These are phyloP conservation scores for Phytophthora cryptogea DNA, from an alignment of 352 stramenopile genomes.

Conservation along the genomic window DNA sequence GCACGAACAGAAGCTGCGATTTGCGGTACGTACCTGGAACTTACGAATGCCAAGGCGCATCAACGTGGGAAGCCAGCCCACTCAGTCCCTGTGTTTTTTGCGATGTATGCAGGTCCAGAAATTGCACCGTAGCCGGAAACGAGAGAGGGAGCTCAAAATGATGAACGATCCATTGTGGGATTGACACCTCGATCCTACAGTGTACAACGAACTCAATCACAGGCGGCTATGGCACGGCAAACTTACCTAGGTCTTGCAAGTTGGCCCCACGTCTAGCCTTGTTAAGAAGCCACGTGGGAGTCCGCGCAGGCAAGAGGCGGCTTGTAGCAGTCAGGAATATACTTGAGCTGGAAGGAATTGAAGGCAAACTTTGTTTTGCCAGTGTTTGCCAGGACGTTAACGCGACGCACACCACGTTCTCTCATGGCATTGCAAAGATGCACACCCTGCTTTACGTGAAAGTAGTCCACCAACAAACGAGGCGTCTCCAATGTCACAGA, in stretches of 20 bases:
- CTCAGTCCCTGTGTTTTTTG: background rate
- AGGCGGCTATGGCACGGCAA: constrained; percentile 15
- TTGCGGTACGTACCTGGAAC: constrained; percentile 41
- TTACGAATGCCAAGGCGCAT: constrained; percentile 2
- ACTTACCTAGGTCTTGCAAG: constrained; percentile 20
- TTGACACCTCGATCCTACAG: constrained; percentile 32
- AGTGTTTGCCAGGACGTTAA: constrained; percentile 88
- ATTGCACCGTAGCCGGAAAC: constrained; percentile 68
- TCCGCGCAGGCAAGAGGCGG: constrained; percentile 85
- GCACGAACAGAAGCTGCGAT: constrained; percentile 67
- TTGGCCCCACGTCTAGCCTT: background rate
- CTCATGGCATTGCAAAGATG: constrained; percentile 88
- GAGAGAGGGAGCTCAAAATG: constrained; percentile 67
- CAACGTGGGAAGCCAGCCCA: background rate
- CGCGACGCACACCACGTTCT: constrained; percentile 78
- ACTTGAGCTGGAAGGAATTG: constrained; percentile 97
- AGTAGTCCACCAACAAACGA: constrained; percentile 89
- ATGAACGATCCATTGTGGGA: constrained; percentile 78
- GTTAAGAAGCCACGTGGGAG: constrained; percentile 75
- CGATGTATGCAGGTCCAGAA: constrained; percentile 56
- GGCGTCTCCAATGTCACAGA: constrained; percentile 96
- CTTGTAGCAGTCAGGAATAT: constrained; percentile 94
- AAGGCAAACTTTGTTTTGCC: constrained; percentile 96
- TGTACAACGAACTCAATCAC: constrained; percentile 24
- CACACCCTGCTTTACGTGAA: constrained; percentile 86